phyloP scores from a whole-genome alignment of 225 moss, liverwort and hornwort genomes.

The Thuidium tamariscinum region DNA sequence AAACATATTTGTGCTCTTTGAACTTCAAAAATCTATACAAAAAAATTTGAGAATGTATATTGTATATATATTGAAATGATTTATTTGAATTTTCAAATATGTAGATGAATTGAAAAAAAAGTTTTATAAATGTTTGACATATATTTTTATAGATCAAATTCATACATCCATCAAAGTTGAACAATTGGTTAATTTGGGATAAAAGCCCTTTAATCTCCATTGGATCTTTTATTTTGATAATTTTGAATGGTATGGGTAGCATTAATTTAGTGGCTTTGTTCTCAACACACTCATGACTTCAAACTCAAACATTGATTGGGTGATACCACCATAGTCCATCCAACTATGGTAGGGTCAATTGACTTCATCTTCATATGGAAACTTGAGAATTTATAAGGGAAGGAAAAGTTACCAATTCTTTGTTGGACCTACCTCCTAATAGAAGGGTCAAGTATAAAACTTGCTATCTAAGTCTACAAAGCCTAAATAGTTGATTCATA shows the following conservation, averaged over 20 bases:
- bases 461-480: neutral
- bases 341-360: neutral
- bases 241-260: fast-evolving
- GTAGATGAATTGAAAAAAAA: too few species aligned
- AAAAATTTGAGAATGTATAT: too few species aligned
- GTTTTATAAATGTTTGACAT: neutral
- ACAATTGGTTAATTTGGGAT: neutral
- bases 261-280: neutral
- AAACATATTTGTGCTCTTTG: too few species aligned
- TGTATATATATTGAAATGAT: too few species aligned
- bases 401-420: neutral
- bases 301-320: fast-evolving
- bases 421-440: fast-evolving
- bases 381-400: fast-evolving
- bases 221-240: neutral
- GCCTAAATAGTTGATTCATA: neutral
- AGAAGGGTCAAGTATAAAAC: fast-evolving
- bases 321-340: neutral
- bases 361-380: fast-evolving
- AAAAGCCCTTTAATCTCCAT: neutral
- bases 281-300: fast-evolving
- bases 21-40: too few species aligned
- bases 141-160: neutral
- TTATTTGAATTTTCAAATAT: too few species aligned
- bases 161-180: neutral